phyloP scores from a whole-genome alignment of 2,329 filamentous ascomycete genomes.

The Penicillium polonicum region DNA sequence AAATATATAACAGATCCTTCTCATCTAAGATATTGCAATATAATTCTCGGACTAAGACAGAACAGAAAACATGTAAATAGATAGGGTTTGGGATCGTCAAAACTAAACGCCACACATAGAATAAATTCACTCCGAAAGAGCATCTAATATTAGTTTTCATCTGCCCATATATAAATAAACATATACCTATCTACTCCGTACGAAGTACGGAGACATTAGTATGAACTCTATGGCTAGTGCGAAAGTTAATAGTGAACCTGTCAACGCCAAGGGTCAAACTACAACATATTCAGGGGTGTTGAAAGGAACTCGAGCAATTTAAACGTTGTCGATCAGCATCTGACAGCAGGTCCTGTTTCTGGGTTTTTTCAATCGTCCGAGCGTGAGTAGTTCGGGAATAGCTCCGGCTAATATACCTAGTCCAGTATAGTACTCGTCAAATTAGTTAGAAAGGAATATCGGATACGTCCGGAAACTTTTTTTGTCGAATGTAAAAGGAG shows the following conservation, averaged over 20 bases:
- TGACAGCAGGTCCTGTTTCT: constrained; percentile 1
- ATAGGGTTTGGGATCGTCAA: not conserved
- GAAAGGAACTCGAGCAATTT: constrained; percentile 6
- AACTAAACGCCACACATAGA: not conserved
- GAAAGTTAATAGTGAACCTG: not conserved
- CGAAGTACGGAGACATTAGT: not conserved
- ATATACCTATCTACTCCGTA: not conserved
- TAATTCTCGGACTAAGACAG: too few species aligned
- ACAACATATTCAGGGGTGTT: not conserved
- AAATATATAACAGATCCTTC: not conserved
- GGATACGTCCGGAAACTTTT: too few species aligned
- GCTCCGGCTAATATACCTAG: not conserved
- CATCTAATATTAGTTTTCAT: not conserved
- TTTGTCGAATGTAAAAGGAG: not conserved
- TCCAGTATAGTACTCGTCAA: not conserved
- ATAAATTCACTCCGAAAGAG: not conserved
- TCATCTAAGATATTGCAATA: not conserved
- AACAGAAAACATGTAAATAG: not conserved
- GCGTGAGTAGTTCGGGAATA: not conserved
- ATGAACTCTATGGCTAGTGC: not conserved
- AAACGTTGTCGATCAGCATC: constrained; percentile 6
- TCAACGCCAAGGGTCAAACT: not conserved
- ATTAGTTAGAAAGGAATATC: not conserved
- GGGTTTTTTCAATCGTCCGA: not conserved
- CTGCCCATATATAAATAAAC: not conserved